Conservation (phyloP, 495 filamentous ascomycete species). For the Aspergillus kassunensis region DNA sequence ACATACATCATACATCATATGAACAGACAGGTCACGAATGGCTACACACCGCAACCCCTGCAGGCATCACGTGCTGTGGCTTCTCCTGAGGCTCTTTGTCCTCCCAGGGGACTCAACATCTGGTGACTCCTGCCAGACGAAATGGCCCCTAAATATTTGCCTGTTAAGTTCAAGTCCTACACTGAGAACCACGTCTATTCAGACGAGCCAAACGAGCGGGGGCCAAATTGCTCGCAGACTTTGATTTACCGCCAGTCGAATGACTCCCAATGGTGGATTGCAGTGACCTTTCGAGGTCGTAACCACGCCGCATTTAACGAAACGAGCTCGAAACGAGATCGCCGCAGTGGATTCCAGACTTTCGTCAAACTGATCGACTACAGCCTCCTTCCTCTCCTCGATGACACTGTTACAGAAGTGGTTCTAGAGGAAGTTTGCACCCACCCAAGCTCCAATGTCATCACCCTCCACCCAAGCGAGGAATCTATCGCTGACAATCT, state of each 20-base stretch:
- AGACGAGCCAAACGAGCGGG: constrained; percentile 14
- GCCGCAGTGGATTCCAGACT: constrained; percentile 10
- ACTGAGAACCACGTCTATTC: constrained; percentile 13
- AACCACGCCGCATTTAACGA: not conserved
- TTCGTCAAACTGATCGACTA: constrained; percentile 11
- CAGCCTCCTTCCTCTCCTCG: not conserved
- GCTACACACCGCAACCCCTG: too few species aligned
- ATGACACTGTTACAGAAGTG: constrained; percentile 22
- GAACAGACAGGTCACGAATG: too few species aligned
- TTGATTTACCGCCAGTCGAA: too few species aligned
- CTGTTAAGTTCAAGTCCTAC: constrained; percentile 18
- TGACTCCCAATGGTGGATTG: constrained; percentile 14
- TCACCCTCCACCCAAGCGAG: not conserved
- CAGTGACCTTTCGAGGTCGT: constrained; percentile 11
- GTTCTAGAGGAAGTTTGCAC: constrained; percentile 11
- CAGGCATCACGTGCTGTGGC: too few species aligned
- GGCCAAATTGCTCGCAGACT: too few species aligned
- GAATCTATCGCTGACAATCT: not conserved
- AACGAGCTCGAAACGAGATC: constrained; percentile 15
- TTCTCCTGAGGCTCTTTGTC: too few species aligned
- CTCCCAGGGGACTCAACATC: too few species aligned
- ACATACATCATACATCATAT: too few species aligned
- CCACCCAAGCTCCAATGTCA: not conserved
- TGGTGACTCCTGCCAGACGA: too few species aligned
- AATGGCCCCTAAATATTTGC: too few species aligned